Conservation (phyloP, 805 yeast species). For the Wickerhamomyces alni region DNA sequence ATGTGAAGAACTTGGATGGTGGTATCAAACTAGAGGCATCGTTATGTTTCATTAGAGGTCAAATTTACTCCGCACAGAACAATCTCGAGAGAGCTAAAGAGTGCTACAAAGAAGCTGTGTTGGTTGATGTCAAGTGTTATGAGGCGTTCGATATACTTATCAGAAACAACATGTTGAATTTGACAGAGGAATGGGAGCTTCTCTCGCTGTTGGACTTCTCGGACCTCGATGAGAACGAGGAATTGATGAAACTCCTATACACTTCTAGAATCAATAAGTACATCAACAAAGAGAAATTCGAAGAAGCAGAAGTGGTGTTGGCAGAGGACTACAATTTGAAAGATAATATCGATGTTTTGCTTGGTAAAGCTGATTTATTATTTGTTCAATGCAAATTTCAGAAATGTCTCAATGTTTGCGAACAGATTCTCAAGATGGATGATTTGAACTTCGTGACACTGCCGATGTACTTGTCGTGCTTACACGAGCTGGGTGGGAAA, state of each 20-base stretch:
- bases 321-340: constrained; percentile 67
- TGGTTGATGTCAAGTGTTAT: constrained; percentile 84
- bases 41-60: constrained; percentile 78
- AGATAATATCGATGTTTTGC: constrained; percentile 62
- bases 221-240: constrained; percentile 73
- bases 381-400: constrained; percentile 75
- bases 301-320: constrained; percentile 61
- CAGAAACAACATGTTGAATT: constrained; percentile 66
- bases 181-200: constrained; percentile 84
- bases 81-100: constrained; percentile 83
- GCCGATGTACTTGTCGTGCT: constrained; percentile 76
- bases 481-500: constrained; percentile 78
- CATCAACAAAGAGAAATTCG: constrained; percentile 47
- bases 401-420: constrained; percentile 72
- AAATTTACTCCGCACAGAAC: constrained; percentile 74
- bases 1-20: constrained; percentile 55
- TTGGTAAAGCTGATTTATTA: constrained; percentile 61
- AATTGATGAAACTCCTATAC: constrained; percentile 71
- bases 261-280: constrained; percentile 72
- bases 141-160: constrained; percentile 86
- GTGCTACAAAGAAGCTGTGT: constrained; percentile 78
- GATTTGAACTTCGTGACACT: constrained; percentile 64
- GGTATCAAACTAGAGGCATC: constrained; percentile 86
- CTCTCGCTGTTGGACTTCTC: constrained; percentile 59
- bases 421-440: constrained; percentile 46